phyloP scores from a whole-genome alignment of 148 eudicot genomes.

The Drosera capensis region DNA sequence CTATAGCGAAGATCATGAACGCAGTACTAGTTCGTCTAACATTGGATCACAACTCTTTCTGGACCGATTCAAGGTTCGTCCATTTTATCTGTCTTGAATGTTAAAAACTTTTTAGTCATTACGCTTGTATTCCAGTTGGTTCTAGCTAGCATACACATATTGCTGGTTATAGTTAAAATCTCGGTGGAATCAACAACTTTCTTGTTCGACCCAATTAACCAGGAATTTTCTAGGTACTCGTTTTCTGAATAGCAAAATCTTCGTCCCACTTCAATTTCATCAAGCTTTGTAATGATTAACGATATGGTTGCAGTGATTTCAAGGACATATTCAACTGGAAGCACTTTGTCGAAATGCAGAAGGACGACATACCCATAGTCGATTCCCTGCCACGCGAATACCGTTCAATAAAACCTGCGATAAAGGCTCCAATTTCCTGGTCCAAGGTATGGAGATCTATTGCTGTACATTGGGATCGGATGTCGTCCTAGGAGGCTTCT shows the following conservation, averaged over 20 bases:
- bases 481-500: no score
- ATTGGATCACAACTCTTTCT: slow-evolving; percentile 55
- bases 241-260: no score
- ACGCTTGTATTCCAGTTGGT: background rate
- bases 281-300: background rate
- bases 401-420: slow-evolving; percentile 14
- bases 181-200: background rate
- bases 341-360: slow-evolving; percentile 36
- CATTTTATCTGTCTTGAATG: no score
- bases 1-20: slow-evolving; percentile 54
- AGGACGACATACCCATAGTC: slow-evolving; percentile 33
- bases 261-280: background rate
- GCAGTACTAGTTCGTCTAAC: slow-evolving; percentile 62
- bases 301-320: slow-evolving; percentile 35
- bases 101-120: background rate
- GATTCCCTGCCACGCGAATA: slow-evolving; percentile 35
- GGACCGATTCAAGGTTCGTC: slow-evolving; percentile 76
- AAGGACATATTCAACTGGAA: slow-evolving; percentile 60
- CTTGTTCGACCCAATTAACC: no score
- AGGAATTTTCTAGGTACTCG: no score
- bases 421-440: slow-evolving; percentile 61
- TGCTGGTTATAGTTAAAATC: background rate
- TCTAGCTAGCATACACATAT: background rate
- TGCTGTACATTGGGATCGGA: no score
- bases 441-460: slow-evolving; percentile 29